Percentiles rank a stretch among this genome's conserved stretches.
Conservation (phyloP, 306 rosid species). For the Trifolium dubium region DNA sequence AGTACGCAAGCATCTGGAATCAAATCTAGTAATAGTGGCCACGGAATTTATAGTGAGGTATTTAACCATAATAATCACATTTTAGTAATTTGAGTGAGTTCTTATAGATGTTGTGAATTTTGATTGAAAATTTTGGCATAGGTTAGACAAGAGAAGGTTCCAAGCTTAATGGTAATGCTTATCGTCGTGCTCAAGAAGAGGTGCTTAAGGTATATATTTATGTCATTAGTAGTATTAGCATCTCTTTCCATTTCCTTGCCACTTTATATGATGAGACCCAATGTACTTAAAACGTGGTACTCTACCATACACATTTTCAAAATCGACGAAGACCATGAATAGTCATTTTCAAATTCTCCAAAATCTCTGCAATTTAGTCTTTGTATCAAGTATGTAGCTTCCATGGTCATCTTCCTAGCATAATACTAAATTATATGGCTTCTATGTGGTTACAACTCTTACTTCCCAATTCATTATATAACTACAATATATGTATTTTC, state of each 20-base stretch:
- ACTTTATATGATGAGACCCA: too few relatives aligned
- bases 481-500: too few relatives aligned
- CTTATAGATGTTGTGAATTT: conserved; percentile 33
- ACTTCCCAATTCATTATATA: too few relatives aligned
- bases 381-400: too few relatives aligned
- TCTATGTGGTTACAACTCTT: neutral
- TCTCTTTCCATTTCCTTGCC: too few relatives aligned
- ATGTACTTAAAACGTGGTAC: too few relatives aligned
- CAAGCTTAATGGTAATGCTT: conserved; percentile 54
- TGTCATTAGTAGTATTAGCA: neutral
- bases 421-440: too few relatives aligned
- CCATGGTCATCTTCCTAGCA: too few relatives aligned
- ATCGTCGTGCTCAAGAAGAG: conserved; percentile 57
- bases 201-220: conserved; percentile 68
- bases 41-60: conserved; percentile 56
- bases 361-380: too few relatives aligned
- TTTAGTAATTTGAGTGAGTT: conserved; percentile 13
- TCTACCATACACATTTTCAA: too few relatives aligned
- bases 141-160: conserved; percentile 62
- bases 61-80: conserved; percentile 31
- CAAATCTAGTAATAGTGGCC: conserved; percentile 42
- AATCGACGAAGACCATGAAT: too few relatives aligned
- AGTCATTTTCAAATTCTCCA: too few relatives aligned
- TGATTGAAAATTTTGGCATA: conserved; percentile 60
- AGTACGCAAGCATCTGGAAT: conserved; percentile 55